These are phyloP conservation scores for Daldinia caldariorum DNA, from an alignment of 495 filamentous ascomycete genomes.

Conservation along the genomic window DNA sequence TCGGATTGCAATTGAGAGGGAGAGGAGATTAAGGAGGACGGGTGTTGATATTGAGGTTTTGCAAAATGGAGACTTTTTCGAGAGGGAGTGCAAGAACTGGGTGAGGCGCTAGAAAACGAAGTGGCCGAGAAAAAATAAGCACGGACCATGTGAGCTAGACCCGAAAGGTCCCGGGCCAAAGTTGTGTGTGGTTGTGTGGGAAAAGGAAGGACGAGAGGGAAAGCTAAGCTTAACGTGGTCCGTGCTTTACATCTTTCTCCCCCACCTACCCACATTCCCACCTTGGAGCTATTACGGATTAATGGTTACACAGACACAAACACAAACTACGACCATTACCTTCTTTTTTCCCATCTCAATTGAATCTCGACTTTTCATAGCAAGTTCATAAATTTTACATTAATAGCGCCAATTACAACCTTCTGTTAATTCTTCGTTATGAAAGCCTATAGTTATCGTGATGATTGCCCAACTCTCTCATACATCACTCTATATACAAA, in stretches of 20 bases:
- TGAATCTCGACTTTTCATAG: no score
- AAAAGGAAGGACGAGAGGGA: background rate
- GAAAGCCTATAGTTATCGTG: no score
- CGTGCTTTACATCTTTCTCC: slow-evolving; percentile 12
- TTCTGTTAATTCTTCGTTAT: no score
- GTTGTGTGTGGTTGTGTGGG: background rate
- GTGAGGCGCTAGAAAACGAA: slow-evolving; percentile 30
- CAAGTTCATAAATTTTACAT: no score
- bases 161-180: slow-evolving; percentile 27
- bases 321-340: no score
- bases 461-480: no score
- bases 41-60: slow-evolving; percentile 43
- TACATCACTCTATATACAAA: no score
- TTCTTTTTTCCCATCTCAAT: no score
- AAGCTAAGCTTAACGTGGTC: slow-evolving; percentile 13
- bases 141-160: slow-evolving; percentile 30
- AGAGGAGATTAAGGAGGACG: slow-evolving; percentile 57
- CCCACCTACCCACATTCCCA: background rate
- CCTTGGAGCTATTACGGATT: no score
- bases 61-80: slow-evolving; percentile 48
- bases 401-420: no score
- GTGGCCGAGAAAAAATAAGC: slow-evolving; percentile 42
- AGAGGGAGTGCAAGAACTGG: slow-evolving; percentile 37
- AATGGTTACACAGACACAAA: no score
- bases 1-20: slow-evolving; percentile 58